These are phyloP conservation scores for Fusarium armeniacum DNA, from an alignment of 2,329 filamentous ascomycete genomes.

Conservation along the genomic window DNA sequence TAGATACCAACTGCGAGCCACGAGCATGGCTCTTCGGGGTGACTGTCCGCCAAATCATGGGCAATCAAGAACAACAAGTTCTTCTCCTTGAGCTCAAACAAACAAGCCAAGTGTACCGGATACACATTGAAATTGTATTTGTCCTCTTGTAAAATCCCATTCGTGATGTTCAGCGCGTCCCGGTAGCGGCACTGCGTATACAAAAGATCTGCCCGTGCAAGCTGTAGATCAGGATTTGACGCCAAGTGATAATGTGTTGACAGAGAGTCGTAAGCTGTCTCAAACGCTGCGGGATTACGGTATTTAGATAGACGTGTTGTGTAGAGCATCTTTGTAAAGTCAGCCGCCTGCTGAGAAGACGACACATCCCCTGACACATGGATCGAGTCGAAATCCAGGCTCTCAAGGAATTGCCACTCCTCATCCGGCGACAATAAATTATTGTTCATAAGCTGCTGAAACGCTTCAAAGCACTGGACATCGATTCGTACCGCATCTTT, in stretches of 20 bases:
- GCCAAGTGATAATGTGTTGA: conserved; percentile 93
- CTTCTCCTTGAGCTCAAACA: conserved; percentile 88
- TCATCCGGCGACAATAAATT: conserved; percentile 90
- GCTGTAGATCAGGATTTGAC: conserved; percentile 88
- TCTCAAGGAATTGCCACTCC: conserved; percentile 90
- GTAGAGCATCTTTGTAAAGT: conserved; percentile 96
- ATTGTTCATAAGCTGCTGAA: conserved; percentile 98
- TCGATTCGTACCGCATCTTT: conserved; percentile 97
- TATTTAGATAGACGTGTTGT: conserved; percentile 97
- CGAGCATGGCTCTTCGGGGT: conserved; percentile 90
- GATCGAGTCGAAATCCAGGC: conserved; percentile 90
- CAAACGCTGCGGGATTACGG: conserved; percentile 85
- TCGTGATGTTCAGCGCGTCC: conserved; percentile 87
- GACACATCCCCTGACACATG: conserved; percentile 74
- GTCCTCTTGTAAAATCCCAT: conserved; percentile 83
- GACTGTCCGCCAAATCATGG: conserved; percentile 91
- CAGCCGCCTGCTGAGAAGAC: conserved; percentile 84
- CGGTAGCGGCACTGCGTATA: conserved; percentile 96
- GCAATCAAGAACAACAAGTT: conserved; percentile 92
- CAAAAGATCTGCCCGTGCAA: conserved; percentile 89
- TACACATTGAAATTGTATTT: conserved; percentile 92
- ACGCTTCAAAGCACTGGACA: conserved; percentile 97
- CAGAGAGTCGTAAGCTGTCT: conserved; percentile 87
- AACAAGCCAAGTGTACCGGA: conserved; percentile 89
- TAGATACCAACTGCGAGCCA: conserved; percentile 97